These are phyloP conservation scores for Nigrograna mackinnonii DNA, from an alignment of 2,329 filamentous ascomycete genomes.

Conservation along the genomic window DNA sequence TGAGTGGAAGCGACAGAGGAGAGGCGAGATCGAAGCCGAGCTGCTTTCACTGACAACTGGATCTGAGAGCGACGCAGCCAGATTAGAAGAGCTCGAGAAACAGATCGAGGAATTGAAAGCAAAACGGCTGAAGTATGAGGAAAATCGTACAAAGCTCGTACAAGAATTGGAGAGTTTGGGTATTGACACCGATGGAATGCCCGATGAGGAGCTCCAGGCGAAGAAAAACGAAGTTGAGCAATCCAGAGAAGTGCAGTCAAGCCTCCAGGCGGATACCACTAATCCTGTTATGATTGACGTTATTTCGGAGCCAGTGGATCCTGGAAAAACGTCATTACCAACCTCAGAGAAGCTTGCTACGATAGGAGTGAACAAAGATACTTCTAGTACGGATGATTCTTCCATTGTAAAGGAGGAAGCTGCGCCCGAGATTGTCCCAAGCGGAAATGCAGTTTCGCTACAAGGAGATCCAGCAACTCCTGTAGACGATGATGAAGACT, in stretches of 20 bases:
- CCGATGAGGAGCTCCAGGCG: slow-evolving; percentile 48
- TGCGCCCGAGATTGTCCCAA: too few relatives aligned
- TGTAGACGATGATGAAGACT: slow-evolving; percentile 37
- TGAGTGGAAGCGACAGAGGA: slow-evolving; percentile 44
- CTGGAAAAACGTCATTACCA: too few relatives aligned
- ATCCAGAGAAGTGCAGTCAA: too few relatives aligned
- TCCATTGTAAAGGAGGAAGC: too few relatives aligned
- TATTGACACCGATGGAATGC: slow-evolving; percentile 51
- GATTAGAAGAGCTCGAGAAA: slow-evolving; percentile 43
- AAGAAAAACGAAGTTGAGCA: slow-evolving; percentile 42
- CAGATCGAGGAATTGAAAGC: slow-evolving; percentile 50
- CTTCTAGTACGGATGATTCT: too few relatives aligned
- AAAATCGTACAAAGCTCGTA: slow-evolving; percentile 47
- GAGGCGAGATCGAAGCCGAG: slow-evolving; percentile 53
- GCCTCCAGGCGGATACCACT: too few relatives aligned
- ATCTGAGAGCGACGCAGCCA: slow-evolving; percentile 43
- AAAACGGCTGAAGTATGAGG: slow-evolving; percentile 43
- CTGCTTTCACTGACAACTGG: slow-evolving; percentile 52
- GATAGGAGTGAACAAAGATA: too few relatives aligned
- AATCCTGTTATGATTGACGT: too few relatives aligned
- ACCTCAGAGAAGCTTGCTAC: too few relatives aligned
- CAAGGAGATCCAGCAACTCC: slow-evolving; percentile 21
- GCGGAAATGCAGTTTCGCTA: too few relatives aligned
- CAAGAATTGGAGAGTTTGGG: slow-evolving; percentile 54
- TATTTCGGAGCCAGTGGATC: too few relatives aligned